Evolutionary conservation across 2,329 filamentous ascomycete genomes (phyloP), one percentile per base, ranked within the genome.

Genomic region (Hirsutella thompsonii): DNA sequence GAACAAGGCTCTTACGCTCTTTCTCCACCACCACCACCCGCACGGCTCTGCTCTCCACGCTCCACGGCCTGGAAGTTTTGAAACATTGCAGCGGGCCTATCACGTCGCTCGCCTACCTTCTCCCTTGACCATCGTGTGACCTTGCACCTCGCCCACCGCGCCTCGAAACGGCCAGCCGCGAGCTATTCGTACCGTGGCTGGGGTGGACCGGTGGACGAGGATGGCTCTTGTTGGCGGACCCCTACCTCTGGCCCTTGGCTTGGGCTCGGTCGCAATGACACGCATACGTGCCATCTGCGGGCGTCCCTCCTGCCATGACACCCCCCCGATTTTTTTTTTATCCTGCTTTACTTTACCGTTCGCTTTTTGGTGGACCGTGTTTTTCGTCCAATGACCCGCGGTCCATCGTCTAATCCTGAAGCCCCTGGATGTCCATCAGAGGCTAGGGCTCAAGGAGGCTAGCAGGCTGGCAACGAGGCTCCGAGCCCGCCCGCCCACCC

Each of bases 81-180:
- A 48, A 48, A 48, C 46, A 10, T 23, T 20, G 35, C 34, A 18
- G 23, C 37, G 18, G 34, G 41, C 45, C 45, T 45, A 48, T 48
- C 45, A 47, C 20, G 20, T 32, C 39, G 8, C 38, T 35, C 18
- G 20, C 39, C 26, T 23, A 23, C 21, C 34, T 30, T 38, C 42
- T 46, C 46, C 46, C 45, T 42, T 46, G 35, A 30, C 19, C 32
- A 37, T 33, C 39, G 18, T 43, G 38, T 30, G 36, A 20, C 42
- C 21, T 38, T 36, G 37, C 36, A 28, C 32, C 41, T 30, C 33
- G 38, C 39, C 33, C 39, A 36, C 43, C 37, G 30, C 40, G 45
- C 43, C 39, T 46, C 43, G 41, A 47, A 47, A 47, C 40, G 26
- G 23, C 38, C 10, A 36, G 39, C 29, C 26, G 26, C 44, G 37